Percentiles rank a stretch among this genome's conserved stretches.
phyloP scores from a whole-genome alignment of 2,329 filamentous ascomycete species.

The Lojkania enalia region DNA sequence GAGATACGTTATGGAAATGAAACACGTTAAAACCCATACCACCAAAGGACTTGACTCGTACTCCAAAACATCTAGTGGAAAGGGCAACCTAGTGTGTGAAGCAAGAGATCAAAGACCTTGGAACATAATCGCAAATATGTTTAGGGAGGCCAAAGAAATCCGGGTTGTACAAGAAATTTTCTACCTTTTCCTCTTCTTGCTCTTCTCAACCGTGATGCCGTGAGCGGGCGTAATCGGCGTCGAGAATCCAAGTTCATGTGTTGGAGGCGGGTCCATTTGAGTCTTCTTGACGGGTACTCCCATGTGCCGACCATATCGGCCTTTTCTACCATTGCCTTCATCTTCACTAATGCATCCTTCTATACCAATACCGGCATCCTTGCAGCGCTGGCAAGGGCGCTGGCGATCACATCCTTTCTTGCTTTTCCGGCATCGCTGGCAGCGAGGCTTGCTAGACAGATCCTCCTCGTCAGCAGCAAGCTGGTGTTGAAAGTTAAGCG shows the following conservation, averaged over 20 bases:
- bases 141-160: too few species aligned
- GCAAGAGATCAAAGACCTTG: too few species aligned
- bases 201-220: constrained; percentile 55
- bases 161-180: too few species aligned
- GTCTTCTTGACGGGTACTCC: constrained; percentile 67
- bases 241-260: constrained; percentile 35
- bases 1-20: too few species aligned
- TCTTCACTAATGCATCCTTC: constrained; percentile 98
- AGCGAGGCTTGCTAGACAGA: constrained; percentile 91
- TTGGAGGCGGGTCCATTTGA: constrained; percentile 42
- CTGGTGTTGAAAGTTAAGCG: constrained; percentile 66
- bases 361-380: constrained; percentile 88
- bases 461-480: constrained; percentile 78
- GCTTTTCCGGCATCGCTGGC: constrained; percentile 97
- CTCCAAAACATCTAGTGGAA: too few species aligned
- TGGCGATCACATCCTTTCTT: constrained; percentile 99
- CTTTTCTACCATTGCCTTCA: constrained; percentile 95
- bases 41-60: too few species aligned
- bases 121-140: too few species aligned
- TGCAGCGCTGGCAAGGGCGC: constrained; percentile 91
- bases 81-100: too few species aligned
- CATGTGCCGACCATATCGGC: constrained; percentile 78
- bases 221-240: constrained; percentile 18
- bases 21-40: too few species aligned
- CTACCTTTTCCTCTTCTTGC: constrained; percentile 71